These are phyloP conservation scores for Carpinus viminea DNA, from an alignment of 306 rosid genomes.

Conservation along the genomic window DNA sequence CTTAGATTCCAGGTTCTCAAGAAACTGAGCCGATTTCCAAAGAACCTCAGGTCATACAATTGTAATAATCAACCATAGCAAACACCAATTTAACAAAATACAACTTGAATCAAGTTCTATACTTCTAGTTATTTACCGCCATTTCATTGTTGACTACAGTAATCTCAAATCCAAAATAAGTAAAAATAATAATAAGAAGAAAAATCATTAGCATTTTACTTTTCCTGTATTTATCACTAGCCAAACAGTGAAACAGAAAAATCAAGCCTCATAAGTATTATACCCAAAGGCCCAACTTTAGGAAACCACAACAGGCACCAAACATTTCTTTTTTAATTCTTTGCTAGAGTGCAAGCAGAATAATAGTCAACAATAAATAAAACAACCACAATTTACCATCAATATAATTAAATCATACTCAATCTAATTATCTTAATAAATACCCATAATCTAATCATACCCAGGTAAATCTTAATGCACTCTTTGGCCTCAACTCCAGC, in stretches of 20 bases:
- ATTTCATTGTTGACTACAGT: neutral
- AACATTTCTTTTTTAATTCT: neutral
- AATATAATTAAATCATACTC: neutral
- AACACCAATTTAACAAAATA: neutral
- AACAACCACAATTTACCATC: neutral
- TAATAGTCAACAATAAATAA: neutral
- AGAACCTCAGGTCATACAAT: conserved; percentile 2
- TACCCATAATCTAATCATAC: conserved; percentile 36
- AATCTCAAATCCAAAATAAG: neutral
- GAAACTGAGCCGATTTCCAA: neutral
- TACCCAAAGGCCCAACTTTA: neutral
- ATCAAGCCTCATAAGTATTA: neutral
- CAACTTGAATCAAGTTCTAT: neutral
- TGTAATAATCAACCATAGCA: neutral
- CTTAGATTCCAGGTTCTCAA: neutral
- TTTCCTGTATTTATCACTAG: neutral
- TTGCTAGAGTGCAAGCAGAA: neutral
- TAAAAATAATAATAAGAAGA: neutral
- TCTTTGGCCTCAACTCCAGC: conserved; percentile 77
- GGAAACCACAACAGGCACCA: neutral
- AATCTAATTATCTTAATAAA: neutral
- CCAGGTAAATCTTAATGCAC: conserved; percentile 74
- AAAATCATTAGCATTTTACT: too few relatives aligned
- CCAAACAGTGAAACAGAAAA: conserved; percentile 12
- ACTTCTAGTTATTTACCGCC: neutral